These are phyloP conservation scores for Imleria badia DNA, from an alignment of 768 basidiomycete species.

Conservation along the genomic window DNA sequence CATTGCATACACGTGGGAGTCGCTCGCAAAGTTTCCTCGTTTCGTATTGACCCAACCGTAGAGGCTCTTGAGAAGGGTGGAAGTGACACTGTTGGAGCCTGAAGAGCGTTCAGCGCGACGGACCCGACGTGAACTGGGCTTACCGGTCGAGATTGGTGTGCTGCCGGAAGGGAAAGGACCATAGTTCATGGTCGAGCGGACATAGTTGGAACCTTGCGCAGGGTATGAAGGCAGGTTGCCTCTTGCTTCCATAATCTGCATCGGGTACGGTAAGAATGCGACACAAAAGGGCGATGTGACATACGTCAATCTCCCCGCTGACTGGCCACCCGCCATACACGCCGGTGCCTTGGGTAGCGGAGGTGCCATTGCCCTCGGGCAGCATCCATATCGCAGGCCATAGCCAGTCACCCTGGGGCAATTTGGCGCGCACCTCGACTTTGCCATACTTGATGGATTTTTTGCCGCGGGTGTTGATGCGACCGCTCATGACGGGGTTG, in stretches of 20 bases:
- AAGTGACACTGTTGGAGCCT: constrained; percentile 10
- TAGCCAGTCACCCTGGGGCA: constrained; percentile 52
- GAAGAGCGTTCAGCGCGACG: background rate
- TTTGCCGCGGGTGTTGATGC: constrained; percentile 51
- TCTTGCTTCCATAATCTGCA: constrained; percentile 53
- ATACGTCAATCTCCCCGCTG: constrained; percentile 58
- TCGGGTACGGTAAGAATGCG: background rate
- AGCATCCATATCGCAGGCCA: constrained; percentile 37
- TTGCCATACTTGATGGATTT: constrained; percentile 54
- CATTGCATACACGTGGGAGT: constrained; percentile 54
- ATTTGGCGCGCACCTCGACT: constrained; percentile 58
- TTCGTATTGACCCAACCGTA: constrained; percentile 39
- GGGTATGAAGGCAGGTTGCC: constrained; percentile 46
- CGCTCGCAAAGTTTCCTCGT: constrained; percentile 45
- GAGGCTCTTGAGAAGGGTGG: constrained; percentile 34
- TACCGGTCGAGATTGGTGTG: constrained; percentile 33
- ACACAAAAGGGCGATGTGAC: constrained; percentile 17
- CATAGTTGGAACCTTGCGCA: constrained; percentile 45
- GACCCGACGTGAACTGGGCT: background rate
- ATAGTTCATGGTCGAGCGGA: constrained; percentile 65
- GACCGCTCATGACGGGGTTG: constrained; percentile 55
- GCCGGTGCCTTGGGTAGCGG: constrained; percentile 18
- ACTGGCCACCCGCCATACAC: constrained; percentile 45
- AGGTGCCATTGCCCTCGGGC: constrained; percentile 24
- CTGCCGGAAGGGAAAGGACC: constrained; percentile 46